Evolutionary conservation across 352 stramenopile species (phyloP).

Genomic region (Lagenidium giganteum): DNA sequence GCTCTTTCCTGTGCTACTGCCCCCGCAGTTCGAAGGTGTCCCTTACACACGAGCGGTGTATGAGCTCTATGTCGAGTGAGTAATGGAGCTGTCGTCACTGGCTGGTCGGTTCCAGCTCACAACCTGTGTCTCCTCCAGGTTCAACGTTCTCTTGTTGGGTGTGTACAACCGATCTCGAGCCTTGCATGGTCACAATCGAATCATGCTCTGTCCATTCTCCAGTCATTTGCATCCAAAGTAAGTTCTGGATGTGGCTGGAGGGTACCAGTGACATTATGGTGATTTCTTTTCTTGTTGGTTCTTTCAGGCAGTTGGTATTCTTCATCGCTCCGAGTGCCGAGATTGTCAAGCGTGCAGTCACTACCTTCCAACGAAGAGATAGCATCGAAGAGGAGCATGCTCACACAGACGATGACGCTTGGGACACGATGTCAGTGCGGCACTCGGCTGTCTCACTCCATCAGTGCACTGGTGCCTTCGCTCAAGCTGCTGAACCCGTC

Average conservation of each 20-base stretch:
- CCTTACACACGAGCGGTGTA: slow-evolving; percentile 25
- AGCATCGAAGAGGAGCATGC: slow-evolving; percentile 14
- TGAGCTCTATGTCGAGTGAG: slow-evolving; percentile 40
- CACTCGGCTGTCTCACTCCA: too few species aligned
- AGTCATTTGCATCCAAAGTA: slow-evolving; percentile 36
- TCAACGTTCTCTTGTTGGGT: slow-evolving; percentile 34
- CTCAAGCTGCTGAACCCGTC: too few species aligned
- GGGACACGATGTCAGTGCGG: too few species aligned
- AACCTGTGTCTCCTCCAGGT: slow-evolving; percentile 21
- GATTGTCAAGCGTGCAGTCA: slow-evolving; percentile 22
- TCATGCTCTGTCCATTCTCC: slow-evolving; percentile 32
- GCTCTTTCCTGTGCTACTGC: slow-evolving; percentile 43
- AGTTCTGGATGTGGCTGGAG: too few species aligned
- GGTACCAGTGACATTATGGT: too few species aligned
- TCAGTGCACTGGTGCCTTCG: too few species aligned
- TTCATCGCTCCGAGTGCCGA: slow-evolving; percentile 27
- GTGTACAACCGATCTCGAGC: slow-evolving; percentile 32
- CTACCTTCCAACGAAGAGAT: slow-evolving; percentile 21
- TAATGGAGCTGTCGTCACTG: too few species aligned
- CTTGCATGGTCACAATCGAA: slow-evolving; percentile 16
- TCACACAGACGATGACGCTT: too few species aligned
- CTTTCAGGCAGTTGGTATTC: slow-evolving; percentile 25
- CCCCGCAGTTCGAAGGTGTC: slow-evolving; percentile 31
- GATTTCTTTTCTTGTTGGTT: slow-evolving; percentile 1
- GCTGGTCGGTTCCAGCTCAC: too few species aligned